Evolutionary conservation across 345 rosid species (phyloP), one percentile per base, ranked within the genome.

Genomic region (Sonneratia caseolaris): DNA sequence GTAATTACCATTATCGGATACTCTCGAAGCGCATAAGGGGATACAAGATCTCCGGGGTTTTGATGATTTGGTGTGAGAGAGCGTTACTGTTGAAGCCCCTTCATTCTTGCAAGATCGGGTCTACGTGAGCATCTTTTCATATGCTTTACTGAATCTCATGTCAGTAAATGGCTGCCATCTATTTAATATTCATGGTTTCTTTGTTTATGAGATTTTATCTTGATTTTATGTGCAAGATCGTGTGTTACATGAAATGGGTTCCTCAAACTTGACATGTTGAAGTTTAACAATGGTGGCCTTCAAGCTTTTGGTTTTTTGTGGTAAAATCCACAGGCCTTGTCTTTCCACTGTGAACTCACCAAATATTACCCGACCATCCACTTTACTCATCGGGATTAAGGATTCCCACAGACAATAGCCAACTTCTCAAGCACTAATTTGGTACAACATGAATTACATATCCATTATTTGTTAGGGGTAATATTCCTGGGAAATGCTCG

Each of bases 341-440:
- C 84, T 82, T 69, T 80, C 79, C 80, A 80, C 75, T 21, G 51
- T 70, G 53, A 73, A 40, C 64, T 47, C 56, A 32, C 76, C 62
- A 66, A 78, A 74, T 78, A 67, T 79, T 67, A 73, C 77, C 81
- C 77, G 62, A 68, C 72, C 77, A 76, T 77, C 59, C 76, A 74
- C 79, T 89, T 86, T 80, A 91, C 89, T 76, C 78, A 72, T 86
- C 83, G 83, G 91, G 89, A 45, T 72, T 86, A 75, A 43, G 35
- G 64, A 8, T 57, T 10, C 15, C 51, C 51, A 47, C 51, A 47
- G 14, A 47, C 13, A 47, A 47, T 66, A 66, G 73, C 72, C 18
- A 61, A 37, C 77, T 27, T 14, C 19, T 11, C 64, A 11, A 74
- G 70, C 80, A 74, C 66, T 72, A 66, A 22, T 70, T 42, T 66